A percentile compares a stretch with the other conserved stretches of the same genome.
Evolutionary conservation across 306 rosid genomes (phyloP).

Genomic region (Castanopsis chinensis): DNA sequence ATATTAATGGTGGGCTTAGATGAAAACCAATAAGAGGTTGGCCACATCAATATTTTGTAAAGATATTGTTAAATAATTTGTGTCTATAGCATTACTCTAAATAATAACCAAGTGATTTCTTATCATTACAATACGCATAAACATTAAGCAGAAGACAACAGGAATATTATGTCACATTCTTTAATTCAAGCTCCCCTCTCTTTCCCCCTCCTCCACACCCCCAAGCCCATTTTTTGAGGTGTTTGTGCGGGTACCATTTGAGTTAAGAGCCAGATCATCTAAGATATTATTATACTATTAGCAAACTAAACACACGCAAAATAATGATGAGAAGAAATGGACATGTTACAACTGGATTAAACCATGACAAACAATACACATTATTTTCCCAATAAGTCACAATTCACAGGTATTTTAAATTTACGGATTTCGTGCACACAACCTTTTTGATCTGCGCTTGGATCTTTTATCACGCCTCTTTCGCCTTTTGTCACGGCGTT

Average conservation of each 20-base stretch:
- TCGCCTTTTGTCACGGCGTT: slow-evolving; percentile 59
- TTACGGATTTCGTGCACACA: slow-evolving; percentile 2
- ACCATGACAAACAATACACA: background rate
- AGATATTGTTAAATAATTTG: no score
- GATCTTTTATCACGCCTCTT: slow-evolving; percentile 61
- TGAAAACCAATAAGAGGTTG: no score
- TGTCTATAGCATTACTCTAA: background rate
- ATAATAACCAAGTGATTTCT: background rate
- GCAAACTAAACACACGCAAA: background rate
- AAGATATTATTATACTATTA: background rate
- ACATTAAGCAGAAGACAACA: background rate
- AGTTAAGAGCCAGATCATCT: background rate
- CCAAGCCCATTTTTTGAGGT: background rate
- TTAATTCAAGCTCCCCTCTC: background rate
- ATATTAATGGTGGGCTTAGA: no score
- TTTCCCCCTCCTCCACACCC: background rate
- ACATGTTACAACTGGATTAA: background rate
- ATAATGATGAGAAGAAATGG: background rate
- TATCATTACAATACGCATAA: background rate
- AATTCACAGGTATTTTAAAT: background rate
- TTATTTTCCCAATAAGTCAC: background rate
- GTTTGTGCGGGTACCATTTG: background rate
- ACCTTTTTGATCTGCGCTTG: slow-evolving; percentile 78
- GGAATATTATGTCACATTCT: no score
- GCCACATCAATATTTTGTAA: no score